Conservation (phyloP, 371 early-diverging fungal genomes). For the Mucor lusitanicus region DNA sequence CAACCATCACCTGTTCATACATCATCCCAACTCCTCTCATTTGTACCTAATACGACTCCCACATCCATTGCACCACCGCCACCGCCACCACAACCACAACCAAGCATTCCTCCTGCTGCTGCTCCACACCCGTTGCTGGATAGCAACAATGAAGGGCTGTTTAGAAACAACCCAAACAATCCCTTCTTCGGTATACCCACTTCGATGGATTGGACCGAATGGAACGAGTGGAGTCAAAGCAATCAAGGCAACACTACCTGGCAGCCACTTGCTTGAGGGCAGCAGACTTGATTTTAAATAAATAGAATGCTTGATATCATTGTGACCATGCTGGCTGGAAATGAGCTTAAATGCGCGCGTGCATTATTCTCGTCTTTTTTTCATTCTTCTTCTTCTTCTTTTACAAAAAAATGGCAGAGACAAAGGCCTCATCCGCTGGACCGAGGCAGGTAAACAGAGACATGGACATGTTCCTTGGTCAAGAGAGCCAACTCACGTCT, state of each 20-base stretch:
- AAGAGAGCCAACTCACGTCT: background rate
- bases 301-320: background rate
- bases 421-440: background rate
- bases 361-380: background rate
- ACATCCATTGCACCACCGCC: slow-evolving; percentile 4
- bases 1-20: background rate
- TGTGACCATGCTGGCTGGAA: background rate
- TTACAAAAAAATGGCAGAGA: slow-evolving; percentile 10
- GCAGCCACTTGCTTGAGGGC: slow-evolving; percentile 6
- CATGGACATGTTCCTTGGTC: no score
- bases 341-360: background rate
- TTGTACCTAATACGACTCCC: background rate
- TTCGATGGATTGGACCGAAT: slow-evolving; percentile 50
- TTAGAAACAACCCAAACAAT: slow-evolving; percentile 47
- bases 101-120: no score
- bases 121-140: slow-evolving; percentile 7
- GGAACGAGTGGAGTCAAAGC: slow-evolving; percentile 47
- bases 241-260: slow-evolving; percentile 28
- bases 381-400: background rate
- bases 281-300: no score
- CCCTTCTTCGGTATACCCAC: slow-evolving; percentile 48
- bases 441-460: slow-evolving; percentile 12
- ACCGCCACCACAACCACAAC: no score
- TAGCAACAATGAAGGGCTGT: slow-evolving; percentile 25
- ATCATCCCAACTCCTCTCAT: slow-evolving; percentile 3